Conservation (phyloP, 2,329 filamentous ascomycete genomes). For the Paracorniculantispora psalliotae region DNA sequence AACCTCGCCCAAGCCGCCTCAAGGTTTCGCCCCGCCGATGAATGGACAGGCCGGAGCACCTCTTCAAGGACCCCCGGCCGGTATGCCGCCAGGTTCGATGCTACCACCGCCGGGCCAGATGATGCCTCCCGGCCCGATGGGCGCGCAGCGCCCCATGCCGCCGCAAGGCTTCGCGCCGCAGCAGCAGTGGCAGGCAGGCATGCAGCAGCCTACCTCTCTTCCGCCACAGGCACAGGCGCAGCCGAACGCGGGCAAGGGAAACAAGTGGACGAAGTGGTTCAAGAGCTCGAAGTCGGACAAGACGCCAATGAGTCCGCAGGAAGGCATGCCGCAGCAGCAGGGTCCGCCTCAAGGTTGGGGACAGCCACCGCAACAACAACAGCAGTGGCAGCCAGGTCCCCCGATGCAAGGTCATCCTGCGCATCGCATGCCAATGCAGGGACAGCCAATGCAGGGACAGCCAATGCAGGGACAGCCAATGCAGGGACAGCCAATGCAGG, state of each 20-base stretch:
- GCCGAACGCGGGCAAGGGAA: slow-evolving; percentile 20
- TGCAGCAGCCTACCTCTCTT: slow-evolving; percentile 16
- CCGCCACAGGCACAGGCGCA: slow-evolving; percentile 19
- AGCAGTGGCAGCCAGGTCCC: neutral
- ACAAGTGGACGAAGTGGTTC: slow-evolving; percentile 28
- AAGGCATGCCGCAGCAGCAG: slow-evolving; percentile 4
- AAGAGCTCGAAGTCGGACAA: slow-evolving; percentile 20
- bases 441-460: neutral
- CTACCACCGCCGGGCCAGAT: slow-evolving; percentile 13
- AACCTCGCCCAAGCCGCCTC: neutral
- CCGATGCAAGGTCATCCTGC: neutral
- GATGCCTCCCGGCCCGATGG: slow-evolving; percentile 13
- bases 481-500: neutral
- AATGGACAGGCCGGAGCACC: neutral
- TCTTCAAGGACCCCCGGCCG: neutral
- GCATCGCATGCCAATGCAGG: neutral
- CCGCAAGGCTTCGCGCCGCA: slow-evolving; percentile 3
- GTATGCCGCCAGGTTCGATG: neutral
- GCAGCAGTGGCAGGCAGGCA: slow-evolving; percentile 2
- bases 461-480: neutral
- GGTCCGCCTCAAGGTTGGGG: slow-evolving; percentile 1
- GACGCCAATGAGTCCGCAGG: neutral
- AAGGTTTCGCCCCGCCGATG: neutral
- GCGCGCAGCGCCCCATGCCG: neutral
- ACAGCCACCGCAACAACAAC: neutral